Evolutionary conservation across 208 protist species (phyloP), one percentile per base, ranked within the genome.

Genomic region (Leishmania lainsoni): DNA sequence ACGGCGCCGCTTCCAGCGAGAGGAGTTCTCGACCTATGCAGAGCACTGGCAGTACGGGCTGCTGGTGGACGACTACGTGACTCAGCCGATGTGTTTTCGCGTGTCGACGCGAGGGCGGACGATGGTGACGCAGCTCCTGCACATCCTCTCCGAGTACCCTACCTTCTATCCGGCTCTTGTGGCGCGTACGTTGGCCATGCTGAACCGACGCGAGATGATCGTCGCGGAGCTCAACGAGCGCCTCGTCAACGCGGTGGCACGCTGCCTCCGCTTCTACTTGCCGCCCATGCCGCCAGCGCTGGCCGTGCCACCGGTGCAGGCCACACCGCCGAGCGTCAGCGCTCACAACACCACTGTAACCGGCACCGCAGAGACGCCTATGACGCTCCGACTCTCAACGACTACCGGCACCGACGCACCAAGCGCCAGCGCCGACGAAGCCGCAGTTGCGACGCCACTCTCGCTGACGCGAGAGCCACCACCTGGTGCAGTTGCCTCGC

Each of bases 31-130:
- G 26, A 84, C 81, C 74, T 87, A 94, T 68, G 81, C 78, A 8
- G 85, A 88, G 58, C 88, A 92, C 73, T 97, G 92, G 92, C 94
- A 97, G 87, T 94, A 92, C 87, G 86, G 87, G 20, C 85, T 97
- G 49, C 89, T 97, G 4, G 84, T 89, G 39, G 92, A 95, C 65
- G 84, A 91, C 80, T 93, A 95, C 86, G 87, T 91, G 39, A 95
- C 94, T 35, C 85, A 93, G 70, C 79, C 94, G 79, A 81, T 81
- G 71, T 86, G 61, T 80, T 81, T 85, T 54, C 68, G 80, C 45
- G 73, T 80, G 42, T 80, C 74, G 54, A 81, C 77, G 54, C 78
- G 79, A 17, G 83, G 84, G 22, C 83, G 87, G 52, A 89, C 86
- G 17, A 90, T 92, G 80, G 88, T 95, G 42, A 84, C 85, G 45